phyloP scores from a whole-genome alignment of 78 protist species.

The Monosiga brevicollis region DNA sequence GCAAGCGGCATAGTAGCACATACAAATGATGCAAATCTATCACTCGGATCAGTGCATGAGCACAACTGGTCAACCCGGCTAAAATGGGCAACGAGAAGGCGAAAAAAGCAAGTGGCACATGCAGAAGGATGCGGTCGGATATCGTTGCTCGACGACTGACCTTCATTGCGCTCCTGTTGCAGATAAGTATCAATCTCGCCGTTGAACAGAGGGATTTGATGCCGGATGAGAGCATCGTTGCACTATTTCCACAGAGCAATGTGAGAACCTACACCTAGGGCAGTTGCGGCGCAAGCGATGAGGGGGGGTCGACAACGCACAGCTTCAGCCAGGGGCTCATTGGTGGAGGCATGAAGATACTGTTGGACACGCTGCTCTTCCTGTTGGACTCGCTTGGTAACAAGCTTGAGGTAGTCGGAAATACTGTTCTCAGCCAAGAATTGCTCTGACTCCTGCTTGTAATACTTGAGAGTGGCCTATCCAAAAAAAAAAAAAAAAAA shows the following conservation, averaged over 20 bases:
- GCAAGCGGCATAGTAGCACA: conserved; percentile 44
- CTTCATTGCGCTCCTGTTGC: background rate
- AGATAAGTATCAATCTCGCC: background rate
- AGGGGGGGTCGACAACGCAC: background rate
- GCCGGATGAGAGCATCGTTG: conserved; percentile 47
- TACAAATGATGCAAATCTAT: conserved; percentile 55
- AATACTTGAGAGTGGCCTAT: too few species aligned
- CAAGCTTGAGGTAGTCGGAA: too few species aligned
- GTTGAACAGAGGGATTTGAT: conserved; percentile 7
- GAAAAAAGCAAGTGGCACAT: too few species aligned
- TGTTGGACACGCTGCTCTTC: conserved; percentile 47
- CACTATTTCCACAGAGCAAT: conserved; percentile 25
- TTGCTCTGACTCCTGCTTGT: too few species aligned
- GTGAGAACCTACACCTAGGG: background rate
- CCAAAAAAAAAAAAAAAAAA: too few species aligned
- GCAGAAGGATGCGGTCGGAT: too few species aligned
- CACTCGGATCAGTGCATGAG: too few species aligned
- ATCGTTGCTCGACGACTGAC: too few species aligned
- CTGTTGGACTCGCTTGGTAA: conserved; percentile 54
- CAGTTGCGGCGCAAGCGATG: background rate
- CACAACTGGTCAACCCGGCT: too few species aligned
- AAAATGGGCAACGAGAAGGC: too few species aligned
- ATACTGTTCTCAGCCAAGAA: too few species aligned
- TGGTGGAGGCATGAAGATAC: conserved; percentile 40
- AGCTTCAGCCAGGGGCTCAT: conserved; percentile 5